A percentile compares a stretch with the other conserved stretches of the same genome.
Evolutionary conservation across 192 early-diverging fungal genomes (phyloP).

Genomic region (Coemansia umbellata): DNA sequence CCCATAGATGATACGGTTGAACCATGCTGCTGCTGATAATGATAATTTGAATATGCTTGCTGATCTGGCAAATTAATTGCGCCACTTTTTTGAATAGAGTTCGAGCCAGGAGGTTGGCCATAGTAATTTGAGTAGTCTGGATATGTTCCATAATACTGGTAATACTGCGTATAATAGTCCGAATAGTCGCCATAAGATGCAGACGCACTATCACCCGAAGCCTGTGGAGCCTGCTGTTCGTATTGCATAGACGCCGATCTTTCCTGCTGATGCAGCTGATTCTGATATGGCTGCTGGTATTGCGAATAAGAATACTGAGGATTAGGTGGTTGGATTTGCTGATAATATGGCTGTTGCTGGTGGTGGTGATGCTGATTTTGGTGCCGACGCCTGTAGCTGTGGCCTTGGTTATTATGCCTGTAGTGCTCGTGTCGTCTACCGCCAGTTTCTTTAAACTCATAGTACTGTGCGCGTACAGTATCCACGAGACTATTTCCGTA

Average conservation of each 20-base stretch:
- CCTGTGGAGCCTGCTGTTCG: constrained; percentile 3
- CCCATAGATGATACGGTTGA: neutral
- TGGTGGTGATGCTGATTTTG: constrained; percentile 2
- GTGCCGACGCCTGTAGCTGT: constrained; percentile 11
- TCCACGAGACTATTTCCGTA: constrained; percentile 74
- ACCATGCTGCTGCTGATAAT: neutral
- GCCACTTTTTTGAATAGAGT: neutral
- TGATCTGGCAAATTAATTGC: neutral
- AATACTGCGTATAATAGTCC: constrained; percentile 42
- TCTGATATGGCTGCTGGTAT: constrained; percentile 7
- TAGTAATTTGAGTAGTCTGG: constrained; percentile 40
- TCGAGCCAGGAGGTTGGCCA: neutral
- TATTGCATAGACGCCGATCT: too few relatives aligned
- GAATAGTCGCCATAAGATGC: constrained; percentile 34
- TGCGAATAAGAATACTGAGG: neutral
- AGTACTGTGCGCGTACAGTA: constrained; percentile 71
- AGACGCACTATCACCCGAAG: constrained; percentile 2
- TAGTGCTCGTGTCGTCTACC: constrained; percentile 13
- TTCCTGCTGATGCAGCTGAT: constrained; percentile 9
- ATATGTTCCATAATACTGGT: constrained; percentile 47
- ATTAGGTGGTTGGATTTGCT: neutral
- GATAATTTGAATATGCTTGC: constrained; percentile 3
- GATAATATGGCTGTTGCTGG: constrained; percentile 13
- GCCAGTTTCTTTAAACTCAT: constrained; percentile 49
- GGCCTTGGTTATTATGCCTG: constrained; percentile 4